A percentile compares a stretch with the other conserved stretches of the same genome.
Conservation (phyloP, 2,329 filamentous ascomycete genomes). For the Tolypocladium cylindrosporum region DNA sequence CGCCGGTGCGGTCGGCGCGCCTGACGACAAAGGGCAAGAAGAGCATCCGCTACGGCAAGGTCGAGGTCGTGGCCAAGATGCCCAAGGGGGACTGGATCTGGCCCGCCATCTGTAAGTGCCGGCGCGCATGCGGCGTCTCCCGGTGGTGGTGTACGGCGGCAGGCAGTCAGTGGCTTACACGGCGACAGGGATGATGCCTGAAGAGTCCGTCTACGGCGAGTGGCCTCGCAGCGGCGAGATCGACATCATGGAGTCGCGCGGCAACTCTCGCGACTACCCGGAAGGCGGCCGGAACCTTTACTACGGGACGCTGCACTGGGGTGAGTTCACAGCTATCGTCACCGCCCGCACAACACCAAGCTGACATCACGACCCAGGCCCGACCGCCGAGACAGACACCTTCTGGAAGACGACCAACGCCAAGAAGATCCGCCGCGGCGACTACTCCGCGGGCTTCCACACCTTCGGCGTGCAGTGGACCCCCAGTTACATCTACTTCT, state of each 20-base stretch:
- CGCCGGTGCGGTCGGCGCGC: slow-evolving; percentile 38
- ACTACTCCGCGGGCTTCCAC: slow-evolving; percentile 33
- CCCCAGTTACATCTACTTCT: slow-evolving; percentile 42
- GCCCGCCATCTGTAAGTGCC: slow-evolving; percentile 30
- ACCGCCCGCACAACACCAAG: background rate
- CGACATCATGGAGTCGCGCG: slow-evolving; percentile 39
- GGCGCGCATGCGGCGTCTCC: background rate
- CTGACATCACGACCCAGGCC: slow-evolving; percentile 6
- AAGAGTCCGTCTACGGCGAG: slow-evolving; percentile 32
- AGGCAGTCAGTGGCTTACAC: background rate
- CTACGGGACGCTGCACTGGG: slow-evolving; percentile 38
- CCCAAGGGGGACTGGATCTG: slow-evolving; percentile 46
- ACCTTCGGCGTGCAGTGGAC: slow-evolving; percentile 45
- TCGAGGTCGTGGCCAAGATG: slow-evolving; percentile 44
- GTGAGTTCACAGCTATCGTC: slow-evolving; percentile 9
- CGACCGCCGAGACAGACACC: slow-evolving; percentile 15
- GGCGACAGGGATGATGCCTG: slow-evolving; percentile 36
- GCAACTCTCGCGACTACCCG: slow-evolving; percentile 24
- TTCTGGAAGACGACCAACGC: slow-evolving; percentile 23
- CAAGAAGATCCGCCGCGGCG: slow-evolving; percentile 22
- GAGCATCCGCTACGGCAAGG: slow-evolving; percentile 16
- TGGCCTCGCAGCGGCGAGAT: slow-evolving; percentile 45
- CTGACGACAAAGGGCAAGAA: slow-evolving; percentile 24
- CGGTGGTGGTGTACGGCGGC: too few relatives aligned
- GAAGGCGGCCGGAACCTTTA: slow-evolving; percentile 32